These are phyloP conservation scores for Pestalotiopsis sp. DNA, from an alignment of 2,329 filamentous ascomycete species.

Conservation along the genomic window DNA sequence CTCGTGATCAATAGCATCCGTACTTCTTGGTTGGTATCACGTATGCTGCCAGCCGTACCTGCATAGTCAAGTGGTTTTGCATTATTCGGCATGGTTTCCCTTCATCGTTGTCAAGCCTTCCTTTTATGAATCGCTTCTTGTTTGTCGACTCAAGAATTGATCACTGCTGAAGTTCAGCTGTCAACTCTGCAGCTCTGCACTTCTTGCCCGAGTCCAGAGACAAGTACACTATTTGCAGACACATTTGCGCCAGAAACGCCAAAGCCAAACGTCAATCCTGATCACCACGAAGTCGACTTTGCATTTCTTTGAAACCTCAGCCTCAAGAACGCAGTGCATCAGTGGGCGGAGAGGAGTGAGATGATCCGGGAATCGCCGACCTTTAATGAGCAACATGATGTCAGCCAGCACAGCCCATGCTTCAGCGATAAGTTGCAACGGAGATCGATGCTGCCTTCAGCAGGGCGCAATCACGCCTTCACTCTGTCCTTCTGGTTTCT, in stretches of 20 bases:
- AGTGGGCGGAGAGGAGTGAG: neutral
- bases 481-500: too few relatives aligned
- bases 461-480: too few relatives aligned
- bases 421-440: too few relatives aligned
- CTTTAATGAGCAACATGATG: neutral
- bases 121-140: neutral
- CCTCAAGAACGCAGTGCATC: neutral
- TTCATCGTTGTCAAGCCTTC: neutral
- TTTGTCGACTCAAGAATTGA: neutral
- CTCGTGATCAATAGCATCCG: neutral
- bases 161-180: neutral
- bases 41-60: neutral
- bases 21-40: neutral
- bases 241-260: neutral
- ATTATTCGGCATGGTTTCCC: neutral
- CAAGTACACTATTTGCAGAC: neutral
- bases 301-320: neutral
- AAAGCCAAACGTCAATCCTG: neutral
- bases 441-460: too few relatives aligned
- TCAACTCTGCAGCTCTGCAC: neutral
- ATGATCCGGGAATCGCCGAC: neutral
- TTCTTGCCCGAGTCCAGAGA: neutral
- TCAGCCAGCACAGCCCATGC: too few relatives aligned
- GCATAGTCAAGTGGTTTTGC: neutral
- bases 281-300: neutral